Evolutionary conservation across 225 moss, liverwort and hornwort genomes (phyloP), one percentile per base, ranked within the genome.

Genomic region (Takakia lepidozioides): DNA sequence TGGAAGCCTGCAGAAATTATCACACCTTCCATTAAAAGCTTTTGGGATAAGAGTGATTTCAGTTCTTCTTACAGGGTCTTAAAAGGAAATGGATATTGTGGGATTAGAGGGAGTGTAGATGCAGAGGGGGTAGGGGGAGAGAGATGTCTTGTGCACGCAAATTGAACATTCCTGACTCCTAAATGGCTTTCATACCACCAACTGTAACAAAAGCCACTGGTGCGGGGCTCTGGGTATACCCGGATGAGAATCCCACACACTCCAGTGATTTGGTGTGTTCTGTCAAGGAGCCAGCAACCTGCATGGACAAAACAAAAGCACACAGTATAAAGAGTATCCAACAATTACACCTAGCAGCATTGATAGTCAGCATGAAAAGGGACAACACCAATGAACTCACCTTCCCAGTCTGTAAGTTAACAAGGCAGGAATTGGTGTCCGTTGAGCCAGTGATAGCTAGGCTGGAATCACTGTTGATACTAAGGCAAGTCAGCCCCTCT

Each of bases 321-420:
- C 24, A 20, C 9, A 19, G 30, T 49, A 21, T 49, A 15, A 49
- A 49, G 1, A 49, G 21, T 8, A 9, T 8, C 19, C 5, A 1
- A 18, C 23, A 6, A 25, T 49, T 7, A 43, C 43, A 7, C n/a
- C 16, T 3, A n/a, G 2, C 14, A 13, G 19, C 27, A 17, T 49
- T 25, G 27, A 49, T 2, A n/a, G n/a, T n/a, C n/a, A n/a, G n/a
- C n/a, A n/a, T 49, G 22, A 54, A 3, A 18, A 36, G 18, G 9
- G 9, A 16, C 19, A 10, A 36, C 35, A 54, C 7, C n/a, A n/a
- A n/a, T n/a, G n/a, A n/a, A 32, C 26, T 23, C 70, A 93, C 93
- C 88, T 64, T 95, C 57, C 93, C 93, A 51, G 74, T 95, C 52
- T 84, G 86, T 36, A 95, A 70, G 59, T 90, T 95, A 37, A 95